A percentile compares a stretch with the other conserved stretches of the same genome.
phyloP scores from a whole-genome alignment of 805 yeast species.

The Diddensiella caesifluorescens region DNA sequence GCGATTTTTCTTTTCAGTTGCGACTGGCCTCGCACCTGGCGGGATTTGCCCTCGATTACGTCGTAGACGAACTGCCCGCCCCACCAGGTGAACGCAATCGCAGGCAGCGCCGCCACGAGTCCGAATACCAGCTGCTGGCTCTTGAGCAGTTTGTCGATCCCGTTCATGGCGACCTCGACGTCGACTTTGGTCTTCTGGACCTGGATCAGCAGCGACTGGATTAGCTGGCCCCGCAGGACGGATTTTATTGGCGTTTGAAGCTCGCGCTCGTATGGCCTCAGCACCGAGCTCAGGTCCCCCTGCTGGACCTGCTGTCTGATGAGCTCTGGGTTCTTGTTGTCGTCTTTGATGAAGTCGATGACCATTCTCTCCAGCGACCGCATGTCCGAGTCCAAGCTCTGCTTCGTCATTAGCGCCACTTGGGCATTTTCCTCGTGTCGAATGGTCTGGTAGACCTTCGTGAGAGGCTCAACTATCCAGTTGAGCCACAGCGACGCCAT shows the following conservation, averaged over 20 bases:
- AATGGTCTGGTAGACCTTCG: conserved; percentile 69
- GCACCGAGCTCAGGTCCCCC: conserved; percentile 76
- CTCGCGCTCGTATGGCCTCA: conserved; percentile 76
- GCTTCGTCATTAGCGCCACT: conserved; percentile 72
- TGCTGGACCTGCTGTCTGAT: conserved; percentile 48
- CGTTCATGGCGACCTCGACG: conserved; percentile 82
- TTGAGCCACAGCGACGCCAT: conserved; percentile 61
- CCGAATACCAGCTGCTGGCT: conserved; percentile 95
- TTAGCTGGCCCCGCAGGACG: conserved; percentile 60
- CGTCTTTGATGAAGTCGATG: conserved; percentile 53
- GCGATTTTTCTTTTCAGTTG: conserved; percentile 32
- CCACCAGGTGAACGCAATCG: conserved; percentile 42
- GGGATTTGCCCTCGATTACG: conserved; percentile 12
- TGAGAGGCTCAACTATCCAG: conserved; percentile 78
- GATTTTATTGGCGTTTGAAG: conserved; percentile 63
- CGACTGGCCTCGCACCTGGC: conserved; percentile 13
- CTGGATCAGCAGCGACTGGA: conserved; percentile 78
- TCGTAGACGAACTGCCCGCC: conserved; percentile 25
- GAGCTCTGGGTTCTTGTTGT: conserved; percentile 16
- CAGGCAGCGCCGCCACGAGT: conserved; percentile 80
- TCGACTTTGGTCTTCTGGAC: conserved; percentile 96
- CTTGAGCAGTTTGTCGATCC: conserved; percentile 82
- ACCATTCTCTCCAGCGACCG: conserved; percentile 86
- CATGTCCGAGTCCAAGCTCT: conserved; percentile 71
- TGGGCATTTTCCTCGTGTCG: conserved; percentile 72